phyloP scores from a whole-genome alignment of 2,329 filamentous ascomycete genomes.

The Penicillium sp. region DNA sequence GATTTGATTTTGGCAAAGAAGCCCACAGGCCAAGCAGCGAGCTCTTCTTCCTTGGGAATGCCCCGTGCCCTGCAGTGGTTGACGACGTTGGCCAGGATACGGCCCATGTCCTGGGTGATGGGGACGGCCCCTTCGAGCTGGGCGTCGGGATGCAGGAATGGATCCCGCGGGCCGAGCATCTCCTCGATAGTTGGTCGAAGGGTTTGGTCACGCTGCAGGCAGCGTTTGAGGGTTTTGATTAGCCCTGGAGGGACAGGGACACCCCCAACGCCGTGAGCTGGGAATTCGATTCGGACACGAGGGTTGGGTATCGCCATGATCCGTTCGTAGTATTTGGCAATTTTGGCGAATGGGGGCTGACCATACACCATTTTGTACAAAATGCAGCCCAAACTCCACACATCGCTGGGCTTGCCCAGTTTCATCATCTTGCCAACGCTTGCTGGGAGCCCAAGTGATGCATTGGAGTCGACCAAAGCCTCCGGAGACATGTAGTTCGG shows the following conservation, averaged over 20 bases:
- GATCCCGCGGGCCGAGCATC: slow-evolving; percentile 52
- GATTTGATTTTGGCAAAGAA: slow-evolving; percentile 47
- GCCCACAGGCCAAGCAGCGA: slow-evolving; percentile 45
- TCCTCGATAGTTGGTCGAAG: slow-evolving; percentile 54
- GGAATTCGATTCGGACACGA: slow-evolving; percentile 46
- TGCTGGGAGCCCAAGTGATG: slow-evolving; percentile 47
- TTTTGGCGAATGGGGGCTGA: slow-evolving; percentile 90
- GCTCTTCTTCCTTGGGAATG: slow-evolving; percentile 54
- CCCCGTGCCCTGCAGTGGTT: slow-evolving; percentile 55
- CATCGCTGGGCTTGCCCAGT: slow-evolving; percentile 88
- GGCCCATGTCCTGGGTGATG: slow-evolving; percentile 54
- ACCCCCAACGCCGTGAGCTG: slow-evolving; percentile 43
- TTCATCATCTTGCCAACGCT: slow-evolving; percentile 73
- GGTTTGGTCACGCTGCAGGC: slow-evolving; percentile 55
- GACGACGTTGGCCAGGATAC: slow-evolving; percentile 56
- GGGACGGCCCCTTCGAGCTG: slow-evolving; percentile 43
- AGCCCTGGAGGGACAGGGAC: slow-evolving; percentile 52
- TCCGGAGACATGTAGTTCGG: slow-evolving; percentile 99
- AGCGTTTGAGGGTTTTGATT: slow-evolving; percentile 52
- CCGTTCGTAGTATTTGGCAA: slow-evolving; percentile 76
- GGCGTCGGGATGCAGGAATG: slow-evolving; percentile 55
- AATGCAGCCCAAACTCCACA: slow-evolving; percentile 95
- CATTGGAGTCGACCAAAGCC: slow-evolving; percentile 81
- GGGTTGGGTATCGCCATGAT: slow-evolving; percentile 56
- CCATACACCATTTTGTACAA: slow-evolving; percentile 98